Base-by-base conservation (phyloP, 2,329 filamentous ascomycete genomes). In the Neopestalotiopsis sp. region DNA sequence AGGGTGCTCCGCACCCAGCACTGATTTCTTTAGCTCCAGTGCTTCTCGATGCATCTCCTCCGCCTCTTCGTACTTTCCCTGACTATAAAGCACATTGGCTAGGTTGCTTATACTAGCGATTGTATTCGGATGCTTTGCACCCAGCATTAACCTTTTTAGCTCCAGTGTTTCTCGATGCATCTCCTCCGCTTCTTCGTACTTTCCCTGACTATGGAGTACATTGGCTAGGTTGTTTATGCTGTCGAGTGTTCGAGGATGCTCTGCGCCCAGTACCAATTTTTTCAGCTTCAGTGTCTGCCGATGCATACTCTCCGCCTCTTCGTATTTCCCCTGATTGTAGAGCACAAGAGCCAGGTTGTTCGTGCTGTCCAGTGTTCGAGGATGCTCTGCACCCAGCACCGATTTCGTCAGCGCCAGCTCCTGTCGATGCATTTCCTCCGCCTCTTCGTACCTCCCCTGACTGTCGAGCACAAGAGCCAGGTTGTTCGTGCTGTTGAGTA, bases 1-100 rank as follows among this genome's bases (percentile, higher is more conserved):
- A 12, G 58, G 38, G 49, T 69, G 13, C 4, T 49, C 32, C 49
- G 12, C 14, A 49, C 53, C 61, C 1, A 65, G 53, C 34, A 65
- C 17, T 24, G 20, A 10, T 20, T 62, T 40, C 10, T 6, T 13
- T 38, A 67, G 58, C 61, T 69, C 20, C 28, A 69, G 40, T 65
- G 34, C 49, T 24, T 67, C n/a, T 20, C 49, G 58, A 14, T 61
- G 12, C 58, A 61, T 61, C n/a, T 20, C 58, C 17, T 6, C 58
- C 30, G 58, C 58, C 58, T 28, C n/a, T 28, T 28, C 58, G 30
- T 61, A 61, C n/a, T 30, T 28, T 4, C 24, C 14, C 28, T 24
- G 58, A 61, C 30, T 61, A 28, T 28, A 5, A 14, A 56, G 49
- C 7, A 56, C 49, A 9, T 56, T 6, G 5, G 49, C 49, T 5